phyloP scores from a whole-genome alignment of 805 yeast genomes.

The Candida khao-thaluensis region DNA sequence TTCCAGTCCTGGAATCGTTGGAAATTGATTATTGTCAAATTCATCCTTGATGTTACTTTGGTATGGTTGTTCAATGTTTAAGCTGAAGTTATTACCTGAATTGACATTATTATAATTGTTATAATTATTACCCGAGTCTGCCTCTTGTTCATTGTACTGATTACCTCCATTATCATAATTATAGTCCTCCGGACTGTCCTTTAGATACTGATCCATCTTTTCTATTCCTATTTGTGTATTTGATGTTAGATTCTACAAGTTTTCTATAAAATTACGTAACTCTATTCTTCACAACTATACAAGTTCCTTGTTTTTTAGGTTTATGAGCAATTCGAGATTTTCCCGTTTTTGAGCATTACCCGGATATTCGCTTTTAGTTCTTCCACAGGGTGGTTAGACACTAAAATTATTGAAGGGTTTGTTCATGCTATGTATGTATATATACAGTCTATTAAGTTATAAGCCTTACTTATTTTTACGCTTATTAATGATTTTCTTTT shows the following conservation, averaged over 20 bases:
- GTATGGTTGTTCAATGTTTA: conserved; percentile 16
- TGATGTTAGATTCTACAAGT: too few relatives aligned
- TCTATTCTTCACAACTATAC: not conserved
- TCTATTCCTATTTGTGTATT: too few relatives aligned
- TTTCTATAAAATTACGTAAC: not conserved
- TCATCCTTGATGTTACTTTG: conserved; percentile 8
- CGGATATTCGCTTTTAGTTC: conserved; percentile 1
- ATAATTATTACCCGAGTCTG: conserved; percentile 4
- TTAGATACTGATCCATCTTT: conserved; percentile 32
- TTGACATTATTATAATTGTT: conserved; percentile 6
- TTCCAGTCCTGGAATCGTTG: conserved; percentile 16
- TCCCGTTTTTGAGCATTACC: conserved; percentile 1
- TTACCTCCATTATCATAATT: conserved; percentile 5
- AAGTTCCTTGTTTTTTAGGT: conserved; percentile 5
- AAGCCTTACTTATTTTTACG: conserved; percentile 45
- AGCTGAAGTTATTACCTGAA: conserved; percentile 16
- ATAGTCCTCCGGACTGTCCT: conserved; percentile 32
- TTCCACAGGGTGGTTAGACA: too few relatives aligned
- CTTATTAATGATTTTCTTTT: conserved; percentile 53
- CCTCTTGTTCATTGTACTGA: not conserved
- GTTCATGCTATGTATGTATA: too few relatives aligned
- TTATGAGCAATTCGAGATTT: conserved; percentile 6
- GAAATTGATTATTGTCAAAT: conserved; percentile 10
- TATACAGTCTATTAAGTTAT: too few relatives aligned
- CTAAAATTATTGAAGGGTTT: too few relatives aligned